Base-by-base conservation (phyloP, 306 rosid genomes). In the Aeschynomene evenia region DNA sequence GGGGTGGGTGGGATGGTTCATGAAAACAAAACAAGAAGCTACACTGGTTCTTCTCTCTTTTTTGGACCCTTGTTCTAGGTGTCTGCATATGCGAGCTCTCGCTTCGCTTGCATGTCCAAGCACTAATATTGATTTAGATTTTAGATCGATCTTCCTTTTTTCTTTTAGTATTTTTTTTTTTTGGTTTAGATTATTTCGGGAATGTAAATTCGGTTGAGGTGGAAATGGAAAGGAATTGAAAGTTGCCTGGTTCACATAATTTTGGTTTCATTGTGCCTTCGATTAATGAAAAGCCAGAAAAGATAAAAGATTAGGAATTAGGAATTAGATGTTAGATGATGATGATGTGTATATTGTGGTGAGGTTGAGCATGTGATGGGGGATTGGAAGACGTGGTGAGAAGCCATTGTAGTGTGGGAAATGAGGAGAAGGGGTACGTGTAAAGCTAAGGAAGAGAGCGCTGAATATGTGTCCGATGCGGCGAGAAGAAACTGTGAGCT, bases 201-300 rank as follows among this genome's bases (percentile, higher is more conserved):
- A 87, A 75, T 83, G 92, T 89, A 85, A 84, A 89, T 86, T 81
- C 21, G 71, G 22, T 72, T 83, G 92, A 89, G 96, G 39, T 75
- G 84, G 59, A 84, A 74, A 70, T 57, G 79, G 81, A 69, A 71
- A 49, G 84, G 59, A 84, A 74, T 73, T 57, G 79, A 82, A 69
- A 71, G 54, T 39, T 55, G 37, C 31, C 39, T 49, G 59, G 34
- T 76, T 60, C 59, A 45, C 59, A n/a, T n/a, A 53, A 21, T 40
- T 71, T 66, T 31, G 0, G 18, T 22, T 42, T 46, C 8, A 13
- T 31, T 0, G 1, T 4, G 8, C 21, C 11, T 7, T 8, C 34
- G 55, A 50, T 19, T 2, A 3, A 28, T 28, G 3, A 28, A 28
- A 28, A 2, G 31, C 31, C 31, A 4, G 6, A 28, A 28, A 28